These are phyloP conservation scores for Hyaloperonospora arabidopsidis DNA, from an alignment of 352 stramenopile genomes.

Conservation along the genomic window DNA sequence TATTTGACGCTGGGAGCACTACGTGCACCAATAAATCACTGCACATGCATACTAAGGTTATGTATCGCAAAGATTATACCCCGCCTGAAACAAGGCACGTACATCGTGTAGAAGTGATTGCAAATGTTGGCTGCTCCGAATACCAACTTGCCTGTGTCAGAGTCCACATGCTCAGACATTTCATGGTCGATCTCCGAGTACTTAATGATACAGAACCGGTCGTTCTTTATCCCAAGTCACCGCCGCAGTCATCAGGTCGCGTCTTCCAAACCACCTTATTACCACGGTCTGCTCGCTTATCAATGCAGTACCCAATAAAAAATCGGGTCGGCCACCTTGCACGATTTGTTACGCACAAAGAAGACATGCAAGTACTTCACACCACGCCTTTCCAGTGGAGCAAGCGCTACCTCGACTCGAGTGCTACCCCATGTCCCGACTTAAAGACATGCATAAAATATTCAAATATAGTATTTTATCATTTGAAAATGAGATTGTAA, in stretches of 20 bases:
- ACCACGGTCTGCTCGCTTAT: conserved; percentile 87
- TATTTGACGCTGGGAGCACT: conserved; percentile 64
- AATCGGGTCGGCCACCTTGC: conserved; percentile 90
- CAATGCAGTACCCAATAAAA: conserved; percentile 95
- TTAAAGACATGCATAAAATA: too few relatives aligned
- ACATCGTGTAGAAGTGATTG: conserved; percentile 95
- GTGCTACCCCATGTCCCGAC: too few relatives aligned
- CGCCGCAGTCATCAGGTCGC: conserved; percentile 87
- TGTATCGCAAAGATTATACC: too few relatives aligned
- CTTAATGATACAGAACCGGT: conserved; percentile 90
- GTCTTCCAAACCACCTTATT: conserved; percentile 96
- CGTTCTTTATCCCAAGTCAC: conserved; percentile 75
- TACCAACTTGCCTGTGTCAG: conserved; percentile 73
- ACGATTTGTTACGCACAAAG: conserved; percentile 96
- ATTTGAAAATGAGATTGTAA: too few relatives aligned
- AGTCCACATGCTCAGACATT: conserved; percentile 51
- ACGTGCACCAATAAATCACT: conserved; percentile 81
- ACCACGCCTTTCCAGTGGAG: conserved; percentile 71
- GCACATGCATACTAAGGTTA: conserved; percentile 3
- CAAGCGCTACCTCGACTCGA: conserved; percentile 81
- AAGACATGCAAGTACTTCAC: conserved; percentile 95
- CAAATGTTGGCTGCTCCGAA: conserved; percentile 97
- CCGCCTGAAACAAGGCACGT: too few relatives aligned
- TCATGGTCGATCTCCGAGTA: conserved; percentile 92
- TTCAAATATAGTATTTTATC: too few relatives aligned